Percentiles rank a stretch among this genome's conserved stretches.
These are phyloP conservation scores for Endothia cerciana DNA, from an alignment of 2,329 filamentous ascomycete genomes.

Conservation along the genomic window DNA sequence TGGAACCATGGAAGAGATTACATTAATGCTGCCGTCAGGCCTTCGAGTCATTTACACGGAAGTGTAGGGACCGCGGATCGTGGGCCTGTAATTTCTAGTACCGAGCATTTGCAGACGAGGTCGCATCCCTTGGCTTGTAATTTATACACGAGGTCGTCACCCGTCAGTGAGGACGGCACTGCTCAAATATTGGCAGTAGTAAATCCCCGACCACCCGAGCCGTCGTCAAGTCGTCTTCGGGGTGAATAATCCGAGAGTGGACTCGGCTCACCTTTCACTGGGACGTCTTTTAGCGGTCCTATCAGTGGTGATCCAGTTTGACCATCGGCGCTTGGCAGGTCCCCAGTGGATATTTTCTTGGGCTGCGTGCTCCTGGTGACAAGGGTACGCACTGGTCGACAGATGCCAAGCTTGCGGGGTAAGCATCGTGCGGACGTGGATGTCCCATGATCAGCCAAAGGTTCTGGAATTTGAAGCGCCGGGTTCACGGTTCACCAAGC, in stretches of 20 bases:
- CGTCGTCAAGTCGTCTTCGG: background rate
- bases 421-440: background rate
- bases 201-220: background rate
- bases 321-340: background rate
- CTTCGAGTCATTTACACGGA: background rate
- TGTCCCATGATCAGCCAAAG: background rate
- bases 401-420: slow-evolving; percentile 15
- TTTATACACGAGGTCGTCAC: background rate
- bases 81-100: background rate
- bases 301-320: slow-evolving; percentile 1
- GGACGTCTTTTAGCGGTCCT: slow-evolving; percentile 3
- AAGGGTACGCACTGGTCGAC: background rate
- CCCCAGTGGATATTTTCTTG: too few species aligned
- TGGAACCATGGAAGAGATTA: background rate
- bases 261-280: background rate
- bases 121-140: background rate
- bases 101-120: background rate
- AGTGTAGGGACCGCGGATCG: background rate
- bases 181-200: background rate
- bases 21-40: too few species aligned
- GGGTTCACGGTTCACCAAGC: slow-evolving; percentile 35
- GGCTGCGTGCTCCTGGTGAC: too few species aligned
- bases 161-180: background rate
- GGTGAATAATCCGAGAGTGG: background rate
- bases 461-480: background rate